Base-by-base conservation (phyloP, 2,329 filamentous ascomycete species). In the Aspergillus quadricinctus region DNA sequence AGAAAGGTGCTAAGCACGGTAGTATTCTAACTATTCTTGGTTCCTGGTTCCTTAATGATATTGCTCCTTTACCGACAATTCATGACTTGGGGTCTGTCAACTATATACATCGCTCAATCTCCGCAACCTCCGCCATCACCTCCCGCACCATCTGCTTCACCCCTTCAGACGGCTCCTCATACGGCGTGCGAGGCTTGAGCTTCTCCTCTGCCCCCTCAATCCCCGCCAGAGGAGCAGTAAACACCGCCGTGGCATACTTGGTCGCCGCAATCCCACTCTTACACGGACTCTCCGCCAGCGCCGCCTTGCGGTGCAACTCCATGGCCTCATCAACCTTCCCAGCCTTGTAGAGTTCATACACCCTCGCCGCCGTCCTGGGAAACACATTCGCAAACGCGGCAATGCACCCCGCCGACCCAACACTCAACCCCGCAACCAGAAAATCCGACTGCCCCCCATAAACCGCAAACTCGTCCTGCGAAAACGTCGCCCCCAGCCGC, bases 361-460 rank as follows among this genome's bases (percentile, higher is more conserved):
- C 80, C 55, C 73, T 75, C 4, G 80, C 78, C 21, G 85, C 77
- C 0, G 81, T 78, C 65, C 79, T 80, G 0, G 82, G 82, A 52
- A 83, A 83, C 3, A 84, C 74, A 59, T 84, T 85, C 31, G 78
- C 81, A 65, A 85, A 85, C 1, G 79, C 82, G 1, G 81, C 78
- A 51, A 86, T 82, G 58, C 80, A 83, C 0, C 83, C 83, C 0
- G 79, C 77, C 21, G 75, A 78, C 1, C 83, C 83, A 3, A 78
- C 76, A 1, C 77, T 76, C 14, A 86, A 62, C 0, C 81, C 82
- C 1, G 78, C 81, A 19, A 85, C 72, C 53, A 90, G 69, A 68
- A 88, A 91, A 66, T 91, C 88, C 1, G 83, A 84, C 73, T 91
- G 88, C 0, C 89, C 89, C 0, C 87, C 88, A 64, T 84, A 90